Conservation (phyloP, 2,329 filamentous ascomycete species). For the Pseudogymnoascus sp. region DNA sequence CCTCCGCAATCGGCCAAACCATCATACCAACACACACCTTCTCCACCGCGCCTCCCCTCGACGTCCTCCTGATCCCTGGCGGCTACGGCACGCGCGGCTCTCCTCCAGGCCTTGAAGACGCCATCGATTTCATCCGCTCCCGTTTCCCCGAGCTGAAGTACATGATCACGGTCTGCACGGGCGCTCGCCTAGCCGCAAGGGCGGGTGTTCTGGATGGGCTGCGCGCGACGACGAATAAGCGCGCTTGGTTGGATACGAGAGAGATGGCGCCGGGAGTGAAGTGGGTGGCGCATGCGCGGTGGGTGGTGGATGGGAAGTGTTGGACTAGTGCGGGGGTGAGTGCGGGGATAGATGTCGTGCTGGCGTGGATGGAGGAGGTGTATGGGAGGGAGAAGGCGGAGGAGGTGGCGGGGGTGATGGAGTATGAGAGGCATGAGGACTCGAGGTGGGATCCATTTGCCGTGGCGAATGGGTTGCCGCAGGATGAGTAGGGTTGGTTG, state of each 20-base stretch:
- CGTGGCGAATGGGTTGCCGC: constrained; percentile 16
- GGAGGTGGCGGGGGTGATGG: constrained; percentile 42
- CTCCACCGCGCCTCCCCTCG: constrained; percentile 37
- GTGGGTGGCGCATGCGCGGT: constrained; percentile 57
- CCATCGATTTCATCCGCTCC: constrained; percentile 39
- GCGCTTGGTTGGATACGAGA: constrained; percentile 43
- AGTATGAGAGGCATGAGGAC: constrained; percentile 51
- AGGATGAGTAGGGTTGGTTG: background rate
- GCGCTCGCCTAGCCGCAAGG: constrained; percentile 49
- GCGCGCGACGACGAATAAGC: constrained; percentile 61
- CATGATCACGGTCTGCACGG: constrained; percentile 61
- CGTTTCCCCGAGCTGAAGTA: constrained; percentile 43
- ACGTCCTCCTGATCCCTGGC: constrained; percentile 61
- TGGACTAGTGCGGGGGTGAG: constrained; percentile 60
- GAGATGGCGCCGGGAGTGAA: constrained; percentile 42
- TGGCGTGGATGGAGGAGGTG: constrained; percentile 47
- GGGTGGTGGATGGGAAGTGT: constrained; percentile 58
- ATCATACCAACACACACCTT: constrained; percentile 50
- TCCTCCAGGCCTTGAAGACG: constrained; percentile 25
- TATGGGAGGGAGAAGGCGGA: constrained; percentile 47
- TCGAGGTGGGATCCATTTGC: constrained; percentile 49
- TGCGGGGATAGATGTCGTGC: constrained; percentile 55
- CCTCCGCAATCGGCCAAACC: constrained; percentile 27
- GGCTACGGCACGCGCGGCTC: constrained; percentile 43
- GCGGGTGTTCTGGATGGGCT: constrained; percentile 54